Percentiles rank a stretch among this genome's conserved stretches.
Evolutionary conservation across 306 rosid species (phyloP).

Genomic region (Amphicarpaea edgeworthii): DNA sequence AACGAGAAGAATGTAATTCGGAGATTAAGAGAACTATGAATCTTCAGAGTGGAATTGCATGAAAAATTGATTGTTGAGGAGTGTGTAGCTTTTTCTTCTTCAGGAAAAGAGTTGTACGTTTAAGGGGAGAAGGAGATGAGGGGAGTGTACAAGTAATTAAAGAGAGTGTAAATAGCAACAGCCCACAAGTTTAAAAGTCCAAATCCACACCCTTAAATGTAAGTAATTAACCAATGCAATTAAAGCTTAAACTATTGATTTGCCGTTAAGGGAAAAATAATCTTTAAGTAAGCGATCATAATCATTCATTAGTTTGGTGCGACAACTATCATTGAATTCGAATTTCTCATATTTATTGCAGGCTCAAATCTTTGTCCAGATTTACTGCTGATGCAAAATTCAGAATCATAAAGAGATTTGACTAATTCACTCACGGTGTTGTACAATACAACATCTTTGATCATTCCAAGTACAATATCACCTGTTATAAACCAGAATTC

Average conservation of each 20-base stretch:
- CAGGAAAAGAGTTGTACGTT: too few species aligned
- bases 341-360: not conserved
- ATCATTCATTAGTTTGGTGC: not conserved
- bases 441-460: not conserved
- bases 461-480: constrained; percentile 18
- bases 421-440: not conserved
- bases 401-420: not conserved
- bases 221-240: not conserved
- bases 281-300: not conserved
- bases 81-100: too few species aligned
- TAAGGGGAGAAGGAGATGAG: too few species aligned
- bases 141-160: too few species aligned
- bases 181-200: too few species aligned
- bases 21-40: too few species aligned
- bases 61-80: too few species aligned
- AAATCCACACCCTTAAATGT: too few species aligned
- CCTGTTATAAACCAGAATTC: not conserved
- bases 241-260: not conserved
- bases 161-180: too few species aligned
- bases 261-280: not conserved
- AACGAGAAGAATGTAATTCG: too few species aligned
- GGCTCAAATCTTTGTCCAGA: not conserved
- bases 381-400: not conserved
- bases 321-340: not conserved
- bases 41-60: too few species aligned